Percentiles rank a stretch among this genome's conserved stretches.
Evolutionary conservation across 1,284 basidiomycete species (phyloP).

Genomic region (Phenoliferia sp.): DNA sequence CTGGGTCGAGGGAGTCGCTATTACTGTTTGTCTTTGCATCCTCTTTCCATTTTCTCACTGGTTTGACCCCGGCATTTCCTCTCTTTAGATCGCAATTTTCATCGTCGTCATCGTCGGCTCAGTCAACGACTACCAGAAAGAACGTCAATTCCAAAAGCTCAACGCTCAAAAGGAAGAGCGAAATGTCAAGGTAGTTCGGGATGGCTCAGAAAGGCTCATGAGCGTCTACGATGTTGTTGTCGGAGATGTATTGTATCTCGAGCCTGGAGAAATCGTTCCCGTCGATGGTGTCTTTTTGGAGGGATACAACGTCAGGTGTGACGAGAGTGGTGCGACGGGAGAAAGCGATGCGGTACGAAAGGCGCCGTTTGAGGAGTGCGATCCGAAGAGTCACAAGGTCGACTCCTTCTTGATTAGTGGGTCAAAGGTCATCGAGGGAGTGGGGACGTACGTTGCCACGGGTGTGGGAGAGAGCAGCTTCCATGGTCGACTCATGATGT

Average conservation of each 20-base stretch:
- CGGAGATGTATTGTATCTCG: slow-evolving; percentile 84
- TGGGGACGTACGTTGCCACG: slow-evolving; percentile 86
- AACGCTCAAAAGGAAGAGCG: slow-evolving; percentile 96
- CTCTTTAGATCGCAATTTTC: slow-evolving; percentile 54
- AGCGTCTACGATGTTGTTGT: slow-evolving; percentile 89
- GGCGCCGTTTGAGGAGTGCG: slow-evolving; percentile 66
- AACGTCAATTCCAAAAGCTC: slow-evolving; percentile 84
- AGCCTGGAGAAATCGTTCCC: slow-evolving; percentile 92
- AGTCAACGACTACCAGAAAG: slow-evolving; percentile 94
- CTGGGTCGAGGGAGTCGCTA: slow-evolving; percentile 98
- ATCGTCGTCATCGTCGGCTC: slow-evolving; percentile 86
- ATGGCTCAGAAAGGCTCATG: slow-evolving; percentile 70
- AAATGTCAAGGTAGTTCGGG: slow-evolving; percentile 82
- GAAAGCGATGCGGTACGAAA: slow-evolving; percentile 95
- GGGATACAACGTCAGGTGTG: slow-evolving; percentile 91
- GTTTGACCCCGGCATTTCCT: not conserved
- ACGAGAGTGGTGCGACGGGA: slow-evolving; percentile 93
- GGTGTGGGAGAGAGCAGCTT: slow-evolving; percentile 88
- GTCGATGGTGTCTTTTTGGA: slow-evolving; percentile 91
- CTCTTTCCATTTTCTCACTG: not conserved
- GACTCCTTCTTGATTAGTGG: slow-evolving; percentile 94
- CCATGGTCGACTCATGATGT: slow-evolving; percentile 94
- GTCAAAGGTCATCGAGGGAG: slow-evolving; percentile 91
- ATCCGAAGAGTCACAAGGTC: slow-evolving; percentile 54
- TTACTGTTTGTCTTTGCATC: slow-evolving; percentile 56